Base-by-base conservation (phyloP, 2,329 filamentous ascomycete species). In the Colletotrichum abscissum region DNA sequence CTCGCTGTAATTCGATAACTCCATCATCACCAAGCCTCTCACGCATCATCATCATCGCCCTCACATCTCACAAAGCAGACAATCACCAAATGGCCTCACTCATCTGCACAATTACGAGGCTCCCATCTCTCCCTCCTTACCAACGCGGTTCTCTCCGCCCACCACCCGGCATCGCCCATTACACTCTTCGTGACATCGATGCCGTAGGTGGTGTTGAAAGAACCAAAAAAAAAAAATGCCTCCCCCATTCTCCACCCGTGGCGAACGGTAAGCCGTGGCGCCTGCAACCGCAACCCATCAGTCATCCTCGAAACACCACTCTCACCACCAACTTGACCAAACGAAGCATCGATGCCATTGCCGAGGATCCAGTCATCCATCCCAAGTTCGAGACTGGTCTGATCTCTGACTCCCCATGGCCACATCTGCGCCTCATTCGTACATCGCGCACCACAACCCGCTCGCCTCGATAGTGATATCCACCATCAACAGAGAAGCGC, bases 21-120 rank as follows among this genome's bases (percentile, higher is more conserved):
- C 26, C 52, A 35, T 63, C 14, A 58, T 16, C 12, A 58, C 8
- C 12, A 16, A 24, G 11, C 19, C 57, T 14, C 24, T 6, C 24
- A 22, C n/a, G 11, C 30, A 28, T 46, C 38, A 35, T 63, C 30
- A 28, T 46, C 38, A 52, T 63, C 42, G 26, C 28, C 33, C 69
- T 72, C 69, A 69, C 65, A 69, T 72, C 35, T 69, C 65, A 69
- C 60, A 63, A 30, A 57, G 9, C 28, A 52, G 11, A 30, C 16
- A 1, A 28, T 19, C 7, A 2, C 33, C 54, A 35, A 65, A 42
- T 65, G 52, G 63, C 52, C 63, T 65, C 22, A 22, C 63, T 30
- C 26, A 63, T 38, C 70, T 73, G 66, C 66, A 70, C 35, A n/a
- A 73, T 73, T 73, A 73, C 70, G 55, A 62, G 64, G 28, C 33